phyloP scores from a whole-genome alignment of 176 grass and related monocot species.

The Otatea glauca region DNA sequence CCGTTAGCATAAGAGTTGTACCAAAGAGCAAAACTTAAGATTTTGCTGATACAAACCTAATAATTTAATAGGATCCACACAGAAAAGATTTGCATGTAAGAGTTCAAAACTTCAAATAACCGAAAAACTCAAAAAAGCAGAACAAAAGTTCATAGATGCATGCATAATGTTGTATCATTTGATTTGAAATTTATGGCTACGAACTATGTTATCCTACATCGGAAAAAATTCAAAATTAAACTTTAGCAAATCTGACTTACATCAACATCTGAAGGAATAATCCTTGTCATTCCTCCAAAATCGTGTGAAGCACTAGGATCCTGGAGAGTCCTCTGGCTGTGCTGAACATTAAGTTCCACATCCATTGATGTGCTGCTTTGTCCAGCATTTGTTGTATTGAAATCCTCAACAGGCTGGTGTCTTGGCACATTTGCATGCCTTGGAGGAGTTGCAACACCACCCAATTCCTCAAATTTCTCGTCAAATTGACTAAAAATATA shows the following conservation, averaged over 20 bases:
- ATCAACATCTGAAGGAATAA: constrained; percentile 83
- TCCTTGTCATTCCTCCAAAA: constrained; percentile 88
- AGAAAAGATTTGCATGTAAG: constrained; percentile 17
- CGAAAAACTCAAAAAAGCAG: constrained; percentile 26
- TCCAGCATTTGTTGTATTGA: constrained; percentile 34
- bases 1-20: background rate
- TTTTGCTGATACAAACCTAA: background rate
- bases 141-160: constrained; percentile 29
- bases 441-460: constrained; percentile 53
- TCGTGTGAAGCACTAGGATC: constrained; percentile 63
- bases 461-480: constrained; percentile 86
- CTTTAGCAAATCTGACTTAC: constrained; percentile 50
- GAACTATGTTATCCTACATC: background rate
- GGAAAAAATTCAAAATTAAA: background rate
- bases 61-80: background rate
- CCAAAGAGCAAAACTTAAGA: background rate
- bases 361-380: constrained; percentile 52
- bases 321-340: constrained; percentile 46
- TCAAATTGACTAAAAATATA: constrained; percentile 80
- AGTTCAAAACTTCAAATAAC: background rate
- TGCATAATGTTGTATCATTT: constrained; percentile 6
- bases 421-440: constrained; percentile 31
- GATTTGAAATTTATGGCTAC: constrained; percentile 7
- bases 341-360: constrained; percentile 44
- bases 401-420: constrained; percentile 38